Evolutionary conservation across 352 stramenopile genomes (phyloP), one percentile per base, ranked within the genome.

Genomic region (Globisporangium megalacanthum): DNA sequence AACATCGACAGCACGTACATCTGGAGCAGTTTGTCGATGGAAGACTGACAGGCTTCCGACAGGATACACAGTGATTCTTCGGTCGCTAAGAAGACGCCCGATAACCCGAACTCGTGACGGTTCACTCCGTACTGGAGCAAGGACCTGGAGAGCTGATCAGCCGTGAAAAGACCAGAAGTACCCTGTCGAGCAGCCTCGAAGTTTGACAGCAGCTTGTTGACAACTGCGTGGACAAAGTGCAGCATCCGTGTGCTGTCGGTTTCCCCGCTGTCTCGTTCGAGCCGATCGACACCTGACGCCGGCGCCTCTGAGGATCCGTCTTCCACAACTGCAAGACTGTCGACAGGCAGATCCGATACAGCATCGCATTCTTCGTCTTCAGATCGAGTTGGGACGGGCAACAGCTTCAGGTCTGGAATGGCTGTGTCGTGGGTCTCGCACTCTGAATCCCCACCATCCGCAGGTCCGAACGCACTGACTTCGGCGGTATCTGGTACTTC

Each of bases 71-170:
- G 4, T 15, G 51, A 37, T 8, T 64, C 58, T 56, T 60, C 58
- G 33, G 59, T 10, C 6, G 52, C 52, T 36, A 64, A n/a, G 36
- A 64, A 64, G 4, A 64, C 47, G 13, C 58, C 52, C 9, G 45
- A 54, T 10, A 64, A 35, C 3, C 58, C 58, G 20, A 64, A 52
- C 29, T 50, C 52, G 14, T 45, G 0, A 39, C 60, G 58, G 36
- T 56, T 36, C 37, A 64, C 45, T 20, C 53, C 50, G 29, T 64
- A 65, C 17, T 65, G 37, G 11, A 56, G 46, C 41, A 59, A 36
- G 13, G 52, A 42, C 37, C 45, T 56, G 11, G 49, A 17, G 9
- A 65, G 25, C 15, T 65, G 59, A 5, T 60, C 59, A 7, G 31
- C 14, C 22, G 59, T 47, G 31, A 60, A 55, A 19, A 65, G 29